phyloP scores from a whole-genome alignment of 164 flowering plant species.

The Platanus orientalis region DNA sequence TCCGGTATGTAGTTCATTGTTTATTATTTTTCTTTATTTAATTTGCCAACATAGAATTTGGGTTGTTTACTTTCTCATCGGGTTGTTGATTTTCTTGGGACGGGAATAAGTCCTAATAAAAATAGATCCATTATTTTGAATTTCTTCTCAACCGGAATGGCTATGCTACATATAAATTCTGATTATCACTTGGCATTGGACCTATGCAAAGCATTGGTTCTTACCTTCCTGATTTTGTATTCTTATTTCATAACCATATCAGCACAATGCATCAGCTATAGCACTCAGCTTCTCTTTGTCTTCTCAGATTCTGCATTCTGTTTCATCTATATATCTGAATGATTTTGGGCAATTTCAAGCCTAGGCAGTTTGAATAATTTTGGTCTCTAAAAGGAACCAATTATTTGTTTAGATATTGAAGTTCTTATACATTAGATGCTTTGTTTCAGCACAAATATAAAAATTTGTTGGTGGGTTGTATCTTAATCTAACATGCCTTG shows the following conservation, averaged over 20 bases:
- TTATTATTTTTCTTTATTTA: neutral
- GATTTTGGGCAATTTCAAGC: neutral
- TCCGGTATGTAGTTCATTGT: conserved; percentile 44
- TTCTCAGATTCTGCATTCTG: neutral
- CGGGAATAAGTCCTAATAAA: neutral
- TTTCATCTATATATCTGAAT: neutral
- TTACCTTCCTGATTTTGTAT: neutral
- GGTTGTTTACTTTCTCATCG: too few relatives aligned
- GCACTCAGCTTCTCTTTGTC: too few relatives aligned
- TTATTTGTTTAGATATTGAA: too few relatives aligned
- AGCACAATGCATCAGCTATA: neutral
- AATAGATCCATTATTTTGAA: neutral
- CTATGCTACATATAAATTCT: neutral
- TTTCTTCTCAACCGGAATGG: neutral
- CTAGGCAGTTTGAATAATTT: neutral
- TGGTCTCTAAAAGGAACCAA: neutral
- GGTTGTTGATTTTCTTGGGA: neutral
- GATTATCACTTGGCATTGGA: neutral
- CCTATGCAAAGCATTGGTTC: neutral
- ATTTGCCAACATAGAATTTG: neutral
- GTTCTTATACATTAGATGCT: neutral
- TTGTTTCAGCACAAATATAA: neutral
- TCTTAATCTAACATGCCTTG: too few relatives aligned
- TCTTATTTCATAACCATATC: neutral
- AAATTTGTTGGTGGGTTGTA: too few relatives aligned